These are phyloP conservation scores for Dorcoceras hygrometricum DNA, from an alignment of 257 asterid genomes.

Conservation along the genomic window DNA sequence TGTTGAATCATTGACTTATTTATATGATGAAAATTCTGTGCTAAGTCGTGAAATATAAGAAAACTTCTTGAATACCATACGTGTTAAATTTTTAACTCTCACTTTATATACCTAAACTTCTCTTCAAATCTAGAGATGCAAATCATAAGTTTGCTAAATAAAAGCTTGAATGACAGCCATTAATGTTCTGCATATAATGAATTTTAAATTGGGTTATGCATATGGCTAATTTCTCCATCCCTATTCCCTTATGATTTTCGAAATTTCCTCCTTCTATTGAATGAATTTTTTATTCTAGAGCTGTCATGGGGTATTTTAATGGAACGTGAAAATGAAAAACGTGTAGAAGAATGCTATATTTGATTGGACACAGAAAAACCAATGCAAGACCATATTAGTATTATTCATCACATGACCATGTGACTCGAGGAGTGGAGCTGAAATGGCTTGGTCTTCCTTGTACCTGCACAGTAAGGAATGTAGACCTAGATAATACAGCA, in stretches of 20 bases:
- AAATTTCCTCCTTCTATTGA: not conserved
- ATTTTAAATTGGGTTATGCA: not conserved
- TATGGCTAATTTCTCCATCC: not conserved
- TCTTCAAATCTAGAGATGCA: no score
- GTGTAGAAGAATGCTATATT: no score
- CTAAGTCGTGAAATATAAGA: not conserved
- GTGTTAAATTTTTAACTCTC: not conserved
- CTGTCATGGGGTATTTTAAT: not conserved
- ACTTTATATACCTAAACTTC: not conserved
- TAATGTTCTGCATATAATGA: not conserved
- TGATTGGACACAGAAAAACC: not conserved
- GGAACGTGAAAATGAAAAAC: no score
- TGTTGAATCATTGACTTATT: not conserved
- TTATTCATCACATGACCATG: not conserved
- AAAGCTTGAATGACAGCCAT: not conserved
- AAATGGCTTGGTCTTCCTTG: not conserved
- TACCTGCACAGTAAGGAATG: not conserved
- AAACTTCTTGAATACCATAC: not conserved
- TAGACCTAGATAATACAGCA: no score
- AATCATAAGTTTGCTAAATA: not conserved
- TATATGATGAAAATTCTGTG: not conserved
- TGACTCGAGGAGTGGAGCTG: not conserved
- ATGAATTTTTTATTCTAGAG: not conserved
- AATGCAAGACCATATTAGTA: not conserved
- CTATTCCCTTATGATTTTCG: not conserved